Evolutionary conservation across 2,329 filamentous ascomycete species (phyloP).

Genomic region (Paecilomyces niveus): DNA sequence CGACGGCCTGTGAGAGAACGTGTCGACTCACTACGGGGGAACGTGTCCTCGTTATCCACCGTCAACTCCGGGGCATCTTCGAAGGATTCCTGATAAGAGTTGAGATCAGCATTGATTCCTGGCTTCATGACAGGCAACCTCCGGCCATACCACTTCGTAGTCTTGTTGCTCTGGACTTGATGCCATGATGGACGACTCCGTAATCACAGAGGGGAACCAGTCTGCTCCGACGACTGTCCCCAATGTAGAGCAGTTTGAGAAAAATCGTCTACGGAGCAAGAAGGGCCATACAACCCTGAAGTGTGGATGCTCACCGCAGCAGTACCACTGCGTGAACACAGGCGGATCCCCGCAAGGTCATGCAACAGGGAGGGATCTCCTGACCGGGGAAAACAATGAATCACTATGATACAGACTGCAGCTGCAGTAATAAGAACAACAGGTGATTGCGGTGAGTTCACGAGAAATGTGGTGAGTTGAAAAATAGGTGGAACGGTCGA

Average conservation of each 20-base stretch:
- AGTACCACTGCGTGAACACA: background rate
- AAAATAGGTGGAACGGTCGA: background rate
- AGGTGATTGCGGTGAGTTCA: background rate
- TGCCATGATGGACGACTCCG: slow-evolving; percentile 21
- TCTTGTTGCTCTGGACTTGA: slow-evolving; percentile 34
- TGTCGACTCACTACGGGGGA: slow-evolving; percentile 42
- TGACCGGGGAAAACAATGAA: background rate
- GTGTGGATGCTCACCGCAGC: background rate
- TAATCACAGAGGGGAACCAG: background rate
- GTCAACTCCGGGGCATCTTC: slow-evolving; percentile 63
- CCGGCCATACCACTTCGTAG: slow-evolving; percentile 32
- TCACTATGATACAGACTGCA: background rate
- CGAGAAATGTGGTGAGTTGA: background rate
- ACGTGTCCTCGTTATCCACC: slow-evolving; percentile 19
- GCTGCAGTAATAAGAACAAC: background rate
- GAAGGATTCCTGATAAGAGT: slow-evolving; percentile 59
- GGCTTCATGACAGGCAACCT: slow-evolving; percentile 4
- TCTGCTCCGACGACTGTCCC: slow-evolving; percentile 4
- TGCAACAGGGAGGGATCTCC: background rate
- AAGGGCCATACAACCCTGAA: slow-evolving; percentile 5
- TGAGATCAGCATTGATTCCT: slow-evolving; percentile 6
- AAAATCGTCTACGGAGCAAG: slow-evolving; percentile 3
- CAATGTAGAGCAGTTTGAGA: background rate
- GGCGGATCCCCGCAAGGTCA: background rate
- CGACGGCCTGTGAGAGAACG: slow-evolving; percentile 53